Base-by-base conservation (phyloP, 2,329 filamentous ascomycete genomes). In the Didymella segeticola region DNA sequence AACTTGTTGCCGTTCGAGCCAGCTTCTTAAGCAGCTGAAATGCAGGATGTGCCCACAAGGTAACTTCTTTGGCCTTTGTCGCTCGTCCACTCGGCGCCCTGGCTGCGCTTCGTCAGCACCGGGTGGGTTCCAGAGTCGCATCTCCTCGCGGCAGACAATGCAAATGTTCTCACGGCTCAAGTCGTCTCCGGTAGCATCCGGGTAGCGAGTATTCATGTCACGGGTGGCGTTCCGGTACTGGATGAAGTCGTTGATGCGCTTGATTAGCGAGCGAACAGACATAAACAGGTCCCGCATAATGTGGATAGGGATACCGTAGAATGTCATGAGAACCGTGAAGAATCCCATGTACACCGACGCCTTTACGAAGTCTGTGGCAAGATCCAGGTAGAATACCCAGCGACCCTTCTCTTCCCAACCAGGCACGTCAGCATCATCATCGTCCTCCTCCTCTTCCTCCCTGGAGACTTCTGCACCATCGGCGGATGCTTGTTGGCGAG, bases 321-420 rank as follows among this genome's bases (percentile, higher is more conserved):
- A 98, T 22, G 87, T 89, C 67, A 97, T 86, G 15, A 98, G 87
- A 64, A 99, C 93, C 58, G 88, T 86, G 77, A 99, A 99, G 81
- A 99, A 99, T 7, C 89, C 85, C 27, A 93, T 80, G 69, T 98
- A 99, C 33, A 97, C 90, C 34, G 88, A 79, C 15, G 98, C 86
- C 75, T 97, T 99, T 69, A 96, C 80, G 69, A 97, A 91, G 71
- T 99, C 95, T 42, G 89, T 91, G 36, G 89, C 74, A 15, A 99
- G 83, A 72, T 99, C 93, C 53, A 98, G 81, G 68, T 88, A 92
- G 63, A 99, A 86, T 12, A 97, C 82, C 85, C 90, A 98, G 65
- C 95, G 89, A 30, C 95, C 91, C 79, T 98, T 99, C 56, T 91
- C 87, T 70, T 97, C 92, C 95, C 95, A 99, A 9, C 93, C 95